phyloP scores from a whole-genome alignment of 768 basidiomycete species.

The Zangia roseola region DNA sequence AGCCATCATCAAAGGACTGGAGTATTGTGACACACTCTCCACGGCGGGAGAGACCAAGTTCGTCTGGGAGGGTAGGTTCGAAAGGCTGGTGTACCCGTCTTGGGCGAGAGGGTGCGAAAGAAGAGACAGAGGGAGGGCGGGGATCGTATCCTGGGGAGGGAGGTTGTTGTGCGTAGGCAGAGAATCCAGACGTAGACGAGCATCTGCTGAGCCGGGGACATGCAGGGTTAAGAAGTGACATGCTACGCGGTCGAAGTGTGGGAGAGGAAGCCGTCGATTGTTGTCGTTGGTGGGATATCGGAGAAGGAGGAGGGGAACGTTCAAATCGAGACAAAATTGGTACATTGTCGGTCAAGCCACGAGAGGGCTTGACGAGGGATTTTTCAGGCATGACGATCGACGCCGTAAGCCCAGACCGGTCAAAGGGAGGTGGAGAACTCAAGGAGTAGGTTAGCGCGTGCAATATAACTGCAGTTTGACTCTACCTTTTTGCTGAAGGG shows the following conservation, averaged over 20 bases:
- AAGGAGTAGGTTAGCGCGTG: neutral
- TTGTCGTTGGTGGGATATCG: conserved; percentile 24
- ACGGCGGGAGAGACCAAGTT: conserved; percentile 50
- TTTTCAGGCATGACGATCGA: conserved; percentile 55
- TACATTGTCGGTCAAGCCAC: conserved; percentile 43
- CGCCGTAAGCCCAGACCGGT: conserved; percentile 42
- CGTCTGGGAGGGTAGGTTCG: conserved; percentile 70
- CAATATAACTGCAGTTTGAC: no score
- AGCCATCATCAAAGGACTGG: conserved; percentile 74
- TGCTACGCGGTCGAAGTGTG: conserved; percentile 12
- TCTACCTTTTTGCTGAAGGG: conserved; percentile 14
- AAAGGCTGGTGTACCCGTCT: conserved; percentile 67
- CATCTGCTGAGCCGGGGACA: conserved; percentile 31
- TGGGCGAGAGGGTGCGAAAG: conserved; percentile 33
- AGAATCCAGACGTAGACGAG: conserved; percentile 32
- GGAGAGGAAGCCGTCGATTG: conserved; percentile 9
- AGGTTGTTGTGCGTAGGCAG: conserved; percentile 38
- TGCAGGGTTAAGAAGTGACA: conserved; percentile 21
- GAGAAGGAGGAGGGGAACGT: conserved; percentile 40
- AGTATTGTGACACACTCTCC: conserved; percentile 65
- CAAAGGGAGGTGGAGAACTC: conserved; percentile 33
- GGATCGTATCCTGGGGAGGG: conserved; percentile 6
- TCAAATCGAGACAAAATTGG: conserved; percentile 39
- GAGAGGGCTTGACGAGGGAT: conserved; percentile 39
- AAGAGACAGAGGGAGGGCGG: conserved; percentile 8